Conservation (phyloP, 495 filamentous ascomycete species). For the Penicillium canariense region DNA sequence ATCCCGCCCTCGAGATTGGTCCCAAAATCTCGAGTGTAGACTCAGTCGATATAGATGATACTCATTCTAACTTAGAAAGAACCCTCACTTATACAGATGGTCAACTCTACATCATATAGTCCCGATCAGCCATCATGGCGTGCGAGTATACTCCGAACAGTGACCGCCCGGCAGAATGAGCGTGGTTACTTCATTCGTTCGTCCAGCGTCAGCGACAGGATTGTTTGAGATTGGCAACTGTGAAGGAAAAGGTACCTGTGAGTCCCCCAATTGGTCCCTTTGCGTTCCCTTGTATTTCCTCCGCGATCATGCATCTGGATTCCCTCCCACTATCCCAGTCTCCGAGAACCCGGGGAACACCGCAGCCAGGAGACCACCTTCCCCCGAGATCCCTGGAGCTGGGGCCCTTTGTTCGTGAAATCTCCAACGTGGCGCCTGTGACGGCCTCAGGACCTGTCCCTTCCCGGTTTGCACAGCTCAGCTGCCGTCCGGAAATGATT, state of each 20-base stretch:
- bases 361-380: slow-evolving; percentile 15
- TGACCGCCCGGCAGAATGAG: slow-evolving; percentile 28
- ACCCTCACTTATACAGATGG: too few species aligned
- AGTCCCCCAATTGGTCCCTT: slow-evolving; percentile 13
- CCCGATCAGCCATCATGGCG: background rate
- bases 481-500: slow-evolving; percentile 15
- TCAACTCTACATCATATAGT: background rate
- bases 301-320: background rate
- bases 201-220: slow-evolving; percentile 19
- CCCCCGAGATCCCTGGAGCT: slow-evolving; percentile 18
- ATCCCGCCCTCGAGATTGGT: too few species aligned
- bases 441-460: slow-evolving; percentile 30
- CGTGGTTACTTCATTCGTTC: slow-evolving; percentile 26
- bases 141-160: background rate
- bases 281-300: slow-evolving; percentile 3
- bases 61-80: too few species aligned
- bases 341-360: slow-evolving; percentile 13
- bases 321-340: background rate
- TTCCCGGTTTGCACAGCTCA: slow-evolving; percentile 35
- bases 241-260: slow-evolving; percentile 21
- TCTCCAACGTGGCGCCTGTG: slow-evolving; percentile 31
- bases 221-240: slow-evolving; percentile 11
- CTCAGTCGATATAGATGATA: too few species aligned
- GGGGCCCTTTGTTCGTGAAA: slow-evolving; percentile 29
- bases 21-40: too few species aligned